phyloP scores from a whole-genome alignment of 2,329 filamentous ascomycete species.

The Cryphonectria radicalis region DNA sequence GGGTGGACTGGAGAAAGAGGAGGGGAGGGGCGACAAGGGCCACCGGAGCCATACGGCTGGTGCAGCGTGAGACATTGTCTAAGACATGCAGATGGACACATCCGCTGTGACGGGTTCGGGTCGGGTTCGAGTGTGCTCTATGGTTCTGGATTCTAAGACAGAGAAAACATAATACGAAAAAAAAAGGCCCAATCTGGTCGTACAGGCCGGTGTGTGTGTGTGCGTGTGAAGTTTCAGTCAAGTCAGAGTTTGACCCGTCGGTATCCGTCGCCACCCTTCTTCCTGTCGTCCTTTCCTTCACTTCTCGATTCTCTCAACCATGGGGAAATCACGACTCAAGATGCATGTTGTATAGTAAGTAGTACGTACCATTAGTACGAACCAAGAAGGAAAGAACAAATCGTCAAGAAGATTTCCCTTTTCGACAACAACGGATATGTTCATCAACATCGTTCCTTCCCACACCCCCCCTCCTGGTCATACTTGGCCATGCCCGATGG shows the following conservation, averaged over 20 bases:
- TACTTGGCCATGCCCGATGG: conserved; percentile 20
- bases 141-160: conserved; percentile 10
- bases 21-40: neutral
- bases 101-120: conserved; percentile 8
- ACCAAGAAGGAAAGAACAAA: neutral
- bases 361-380: neutral
- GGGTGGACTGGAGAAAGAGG: neutral
- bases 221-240: neutral
- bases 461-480: neutral
- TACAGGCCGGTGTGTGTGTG: neutral
- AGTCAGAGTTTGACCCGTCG: neutral
- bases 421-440: neutral
- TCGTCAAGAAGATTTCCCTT: neutral
- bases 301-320: neutral
- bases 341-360: neutral
- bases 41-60: conserved; percentile 40
- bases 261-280: conserved; percentile 17
- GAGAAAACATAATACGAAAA: neutral
- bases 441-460: conserved; percentile 5
- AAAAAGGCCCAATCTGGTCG: neutral
- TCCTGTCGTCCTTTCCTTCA: neutral
- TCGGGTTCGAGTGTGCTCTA: conserved; percentile 5
- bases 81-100: conserved; percentile 39
- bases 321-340: neutral
- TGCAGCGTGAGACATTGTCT: conserved; percentile 42